These are phyloP conservation scores for Macrophomina tecta DNA, from an alignment of 2,329 filamentous ascomycete species.

Conservation along the genomic window DNA sequence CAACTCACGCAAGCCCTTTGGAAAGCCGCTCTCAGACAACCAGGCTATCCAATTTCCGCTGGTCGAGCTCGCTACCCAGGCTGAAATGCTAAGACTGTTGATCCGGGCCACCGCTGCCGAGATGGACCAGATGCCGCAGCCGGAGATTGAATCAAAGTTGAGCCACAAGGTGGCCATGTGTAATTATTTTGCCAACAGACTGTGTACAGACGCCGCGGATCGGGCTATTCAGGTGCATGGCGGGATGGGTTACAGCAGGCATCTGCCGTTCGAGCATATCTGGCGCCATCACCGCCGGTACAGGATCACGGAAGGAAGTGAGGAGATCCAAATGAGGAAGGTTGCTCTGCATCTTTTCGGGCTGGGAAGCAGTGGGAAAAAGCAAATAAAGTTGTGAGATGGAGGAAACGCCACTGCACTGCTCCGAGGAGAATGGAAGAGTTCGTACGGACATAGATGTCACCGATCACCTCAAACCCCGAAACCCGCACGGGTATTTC, in stretches of 20 bases:
- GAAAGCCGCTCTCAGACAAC: conserved; percentile 62
- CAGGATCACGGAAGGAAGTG: conserved; percentile 68
- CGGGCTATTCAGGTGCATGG: conserved; percentile 68
- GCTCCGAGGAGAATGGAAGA: no score
- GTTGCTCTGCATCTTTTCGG: conserved; percentile 66
- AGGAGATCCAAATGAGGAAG: conserved; percentile 72
- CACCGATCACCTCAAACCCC: no score
- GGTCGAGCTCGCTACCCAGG: conserved; percentile 67
- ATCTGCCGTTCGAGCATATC: conserved; percentile 68
- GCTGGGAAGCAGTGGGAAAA: conserved; percentile 51
- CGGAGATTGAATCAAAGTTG: conserved; percentile 62
- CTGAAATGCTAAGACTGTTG: conserved; percentile 65
- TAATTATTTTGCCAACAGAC: conserved; percentile 68
- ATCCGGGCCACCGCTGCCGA: conserved; percentile 67
- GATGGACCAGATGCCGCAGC: conserved; percentile 59
- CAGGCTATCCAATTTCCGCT: conserved; percentile 69
- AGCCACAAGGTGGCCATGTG: conserved; percentile 70
- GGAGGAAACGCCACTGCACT: neutral
- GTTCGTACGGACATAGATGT: no score
- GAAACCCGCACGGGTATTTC: no score
- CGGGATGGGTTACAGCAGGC: conserved; percentile 64
- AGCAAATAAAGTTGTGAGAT: conserved; percentile 39
- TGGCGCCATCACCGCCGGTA: conserved; percentile 69
- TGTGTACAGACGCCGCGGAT: conserved; percentile 67
- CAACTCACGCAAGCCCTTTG: conserved; percentile 60